phyloP scores from a whole-genome alignment of 805 yeast species.

The Candida sithepensis region DNA sequence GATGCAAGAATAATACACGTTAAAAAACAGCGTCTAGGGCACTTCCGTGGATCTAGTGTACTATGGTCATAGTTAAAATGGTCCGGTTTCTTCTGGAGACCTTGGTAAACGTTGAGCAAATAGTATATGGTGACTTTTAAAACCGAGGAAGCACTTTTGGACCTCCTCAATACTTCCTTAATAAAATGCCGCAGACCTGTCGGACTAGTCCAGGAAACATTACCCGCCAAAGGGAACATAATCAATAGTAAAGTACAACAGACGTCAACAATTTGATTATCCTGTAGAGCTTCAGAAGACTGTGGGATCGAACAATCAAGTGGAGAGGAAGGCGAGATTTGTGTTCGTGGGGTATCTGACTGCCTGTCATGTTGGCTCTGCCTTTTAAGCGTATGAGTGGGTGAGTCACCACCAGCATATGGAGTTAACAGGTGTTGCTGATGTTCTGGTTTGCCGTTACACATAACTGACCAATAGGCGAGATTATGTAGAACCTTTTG shows the following conservation, averaged over 20 bases:
- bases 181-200: conserved; percentile 26
- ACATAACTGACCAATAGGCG: neutral
- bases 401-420: neutral
- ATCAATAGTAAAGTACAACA: conserved; percentile 7
- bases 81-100: neutral
- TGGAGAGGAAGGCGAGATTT: neutral
- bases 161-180: conserved; percentile 42
- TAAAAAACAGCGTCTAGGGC: conserved; percentile 67
- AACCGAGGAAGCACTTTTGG: conserved; percentile 57
- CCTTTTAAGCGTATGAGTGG: neutral
- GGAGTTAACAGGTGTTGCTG: neutral
- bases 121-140: conserved; percentile 68
- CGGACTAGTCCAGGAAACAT: conserved; percentile 2
- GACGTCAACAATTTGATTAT: neutral
- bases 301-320: neutral
- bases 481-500: too few species aligned
- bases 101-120: conserved; percentile 35
- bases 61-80: neutral
- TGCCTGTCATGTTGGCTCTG: neutral
- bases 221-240: conserved; percentile 7
- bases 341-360: neutral
- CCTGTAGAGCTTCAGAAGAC: neutral
- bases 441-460: neutral
- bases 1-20: conserved; percentile 67
- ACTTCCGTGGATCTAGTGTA: conserved; percentile 24